A percentile compares a stretch with the other conserved stretches of the same genome.
phyloP scores from a whole-genome alignment of 306 rosid genomes.

The Begonia peltatifolia region DNA sequence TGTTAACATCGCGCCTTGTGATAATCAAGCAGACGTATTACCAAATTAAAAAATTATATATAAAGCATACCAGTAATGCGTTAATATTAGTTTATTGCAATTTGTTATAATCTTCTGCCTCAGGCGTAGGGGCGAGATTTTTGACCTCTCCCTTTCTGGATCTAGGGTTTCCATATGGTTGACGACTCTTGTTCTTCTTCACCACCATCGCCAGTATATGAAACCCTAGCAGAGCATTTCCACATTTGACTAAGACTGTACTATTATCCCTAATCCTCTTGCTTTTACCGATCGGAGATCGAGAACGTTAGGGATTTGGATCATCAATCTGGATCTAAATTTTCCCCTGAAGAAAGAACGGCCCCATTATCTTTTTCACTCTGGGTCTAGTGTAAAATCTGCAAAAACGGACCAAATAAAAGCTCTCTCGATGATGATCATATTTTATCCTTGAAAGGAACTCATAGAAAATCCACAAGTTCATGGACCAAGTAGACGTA shows the following conservation, averaged over 20 bases:
- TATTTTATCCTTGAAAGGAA: conserved; percentile 14
- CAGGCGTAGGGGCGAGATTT: conserved; percentile 23
- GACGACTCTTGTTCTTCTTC: conserved; percentile 20
- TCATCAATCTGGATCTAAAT: conserved; percentile 50
- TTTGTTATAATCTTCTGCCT: conserved; percentile 4
- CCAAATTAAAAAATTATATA: no score
- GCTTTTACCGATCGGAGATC: conserved; percentile 3
- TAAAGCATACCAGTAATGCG: no score
- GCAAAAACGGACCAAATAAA: conserved; percentile 53
- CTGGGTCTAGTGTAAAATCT: conserved; percentile 24
- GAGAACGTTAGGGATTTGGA: conserved; percentile 17
- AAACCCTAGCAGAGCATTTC: conserved; percentile 42
- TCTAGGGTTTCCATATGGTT: conserved; percentile 73
- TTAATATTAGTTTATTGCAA: no score
- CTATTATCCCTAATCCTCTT: neutral
- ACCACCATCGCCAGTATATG: neutral
- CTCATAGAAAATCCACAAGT: conserved; percentile 16
- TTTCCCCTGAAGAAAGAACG: conserved; percentile 21
- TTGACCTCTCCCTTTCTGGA: conserved; percentile 90
- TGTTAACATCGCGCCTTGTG: no score
- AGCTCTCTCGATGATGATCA: conserved; percentile 33
- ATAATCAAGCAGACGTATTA: no score
- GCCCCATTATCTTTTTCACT: conserved; percentile 7
- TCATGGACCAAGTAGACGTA: conserved; percentile 26
- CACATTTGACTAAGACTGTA: no score